Conservation (phyloP, 164 flowering plant genomes). For the Liquidambar formosana region DNA sequence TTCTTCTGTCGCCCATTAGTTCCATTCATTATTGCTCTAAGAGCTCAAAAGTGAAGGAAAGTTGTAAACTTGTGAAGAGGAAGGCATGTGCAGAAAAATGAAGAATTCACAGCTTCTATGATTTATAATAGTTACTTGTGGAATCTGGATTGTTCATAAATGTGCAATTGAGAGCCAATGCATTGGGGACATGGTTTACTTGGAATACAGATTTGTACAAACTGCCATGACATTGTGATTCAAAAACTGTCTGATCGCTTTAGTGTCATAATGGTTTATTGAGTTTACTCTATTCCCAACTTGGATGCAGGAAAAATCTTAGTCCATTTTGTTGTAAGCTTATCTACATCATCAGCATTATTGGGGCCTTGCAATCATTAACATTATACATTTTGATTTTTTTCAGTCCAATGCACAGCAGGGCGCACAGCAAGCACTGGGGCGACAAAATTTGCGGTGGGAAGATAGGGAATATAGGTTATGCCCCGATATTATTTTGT, state of each 20-base stretch:
- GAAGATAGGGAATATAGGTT: constrained; percentile 53
- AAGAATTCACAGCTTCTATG: not conserved
- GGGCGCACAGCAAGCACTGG: constrained; percentile 37
- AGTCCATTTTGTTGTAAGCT: not conserved
- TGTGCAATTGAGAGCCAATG: not conserved
- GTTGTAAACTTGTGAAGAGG: not conserved
- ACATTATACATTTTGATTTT: constrained; percentile 4
- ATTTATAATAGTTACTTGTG: not conserved
- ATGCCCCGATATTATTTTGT: constrained; percentile 72
- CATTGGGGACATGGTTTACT: not conserved
- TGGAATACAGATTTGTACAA: not conserved
- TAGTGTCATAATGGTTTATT: not conserved
- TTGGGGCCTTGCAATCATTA: constrained; percentile 7
- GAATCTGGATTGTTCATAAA: not conserved
- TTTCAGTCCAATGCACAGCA: constrained; percentile 69
- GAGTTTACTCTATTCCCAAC: not conserved
- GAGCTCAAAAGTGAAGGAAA: not conserved
- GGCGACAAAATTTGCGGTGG: constrained; percentile 42
- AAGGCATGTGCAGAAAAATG: not conserved
- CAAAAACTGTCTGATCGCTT: not conserved
- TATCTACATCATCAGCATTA: not conserved
- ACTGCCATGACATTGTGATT: not conserved
- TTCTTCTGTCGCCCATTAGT: not conserved
- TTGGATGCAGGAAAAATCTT: not conserved
- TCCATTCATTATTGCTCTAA: not conserved